phyloP scores from a whole-genome alignment of 208 protist species.

The Wallacemonas collosoma region DNA sequence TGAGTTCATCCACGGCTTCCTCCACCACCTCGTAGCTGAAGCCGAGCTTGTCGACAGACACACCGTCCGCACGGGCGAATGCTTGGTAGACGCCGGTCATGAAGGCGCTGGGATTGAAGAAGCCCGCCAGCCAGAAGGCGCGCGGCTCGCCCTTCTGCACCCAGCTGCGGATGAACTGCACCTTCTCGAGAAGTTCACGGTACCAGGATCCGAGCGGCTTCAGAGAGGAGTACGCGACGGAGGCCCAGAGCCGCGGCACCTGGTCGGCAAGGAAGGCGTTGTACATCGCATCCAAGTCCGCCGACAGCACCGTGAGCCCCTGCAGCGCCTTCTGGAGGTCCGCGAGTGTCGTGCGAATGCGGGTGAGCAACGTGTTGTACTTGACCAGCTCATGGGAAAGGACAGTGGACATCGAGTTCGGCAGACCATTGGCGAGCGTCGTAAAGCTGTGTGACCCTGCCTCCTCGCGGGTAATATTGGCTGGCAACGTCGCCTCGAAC shows the following conservation, averaged over 20 bases:
- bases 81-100: conserved; percentile 97
- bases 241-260: conserved; percentile 94
- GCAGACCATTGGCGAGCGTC: conserved; percentile 87
- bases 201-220: conserved; percentile 97
- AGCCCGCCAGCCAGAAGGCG: conserved; percentile 95
- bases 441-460: conserved; percentile 90
- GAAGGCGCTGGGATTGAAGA: conserved; percentile 99
- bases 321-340: conserved; percentile 96
- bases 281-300: conserved; percentile 96
- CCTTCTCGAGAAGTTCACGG: conserved; percentile 92
- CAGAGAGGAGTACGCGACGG: conserved; percentile 95
- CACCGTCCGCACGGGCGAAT: conserved; percentile 93
- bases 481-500: conserved; percentile 81
- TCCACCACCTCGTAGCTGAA: conserved; percentile 93
- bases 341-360: conserved; percentile 83
- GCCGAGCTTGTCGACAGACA: conserved; percentile 96
- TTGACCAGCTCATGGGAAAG: conserved; percentile 96
- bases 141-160: conserved; percentile 91
- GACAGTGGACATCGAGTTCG: conserved; percentile 97
- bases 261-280: conserved; percentile 94
- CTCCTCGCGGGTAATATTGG: conserved; percentile 68
- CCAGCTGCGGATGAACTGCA: conserved; percentile 96
- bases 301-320: conserved; percentile 97
- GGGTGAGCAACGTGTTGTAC: conserved; percentile 96
- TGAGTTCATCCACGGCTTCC: conserved; percentile 51